Evolutionary conservation across 176 grass and related monocot genomes (phyloP).

Genomic region (Hsuehochloa calcarea): DNA sequence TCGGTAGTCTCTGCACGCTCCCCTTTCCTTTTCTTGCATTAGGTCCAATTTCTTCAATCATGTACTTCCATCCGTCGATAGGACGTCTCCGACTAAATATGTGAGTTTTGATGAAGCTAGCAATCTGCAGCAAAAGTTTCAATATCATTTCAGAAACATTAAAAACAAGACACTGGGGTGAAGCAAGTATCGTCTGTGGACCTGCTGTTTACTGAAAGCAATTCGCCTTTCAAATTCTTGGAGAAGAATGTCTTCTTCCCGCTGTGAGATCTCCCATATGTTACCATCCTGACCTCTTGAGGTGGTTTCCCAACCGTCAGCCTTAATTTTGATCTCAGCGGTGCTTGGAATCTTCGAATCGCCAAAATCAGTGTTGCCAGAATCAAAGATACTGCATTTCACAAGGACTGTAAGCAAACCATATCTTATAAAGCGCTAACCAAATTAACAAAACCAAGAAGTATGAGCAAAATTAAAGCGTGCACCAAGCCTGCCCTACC

Average conservation of each 20-base stretch:
- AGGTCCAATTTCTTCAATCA: conserved; percentile 91
- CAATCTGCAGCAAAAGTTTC: conserved; percentile 54
- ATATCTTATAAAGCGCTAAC: background rate
- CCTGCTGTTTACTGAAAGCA: conserved; percentile 95
- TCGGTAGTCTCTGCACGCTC: conserved; percentile 67
- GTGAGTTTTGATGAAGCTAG: conserved; percentile 92
- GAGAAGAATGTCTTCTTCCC: conserved; percentile 92
- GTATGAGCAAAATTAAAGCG: background rate
- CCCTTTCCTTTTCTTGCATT: conserved; percentile 86
- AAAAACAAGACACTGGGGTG: background rate
- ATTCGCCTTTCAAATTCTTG: conserved; percentile 94
- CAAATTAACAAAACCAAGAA: conserved; percentile 21
- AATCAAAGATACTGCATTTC: conserved; percentile 80
- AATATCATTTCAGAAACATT: background rate
- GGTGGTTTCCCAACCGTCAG: conserved; percentile 92
- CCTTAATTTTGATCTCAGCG: conserved; percentile 75
- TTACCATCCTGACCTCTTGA: conserved; percentile 72
- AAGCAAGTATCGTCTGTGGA: conserved; percentile 4
- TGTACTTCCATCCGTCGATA: conserved; percentile 87
- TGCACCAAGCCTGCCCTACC: background rate
- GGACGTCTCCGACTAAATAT: conserved; percentile 83
- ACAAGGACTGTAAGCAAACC: background rate
- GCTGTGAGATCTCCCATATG: conserved; percentile 93
- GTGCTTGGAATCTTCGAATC: conserved; percentile 71
- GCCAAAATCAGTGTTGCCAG: conserved; percentile 57